Base-by-base conservation (phyloP, 2,329 filamentous ascomycete genomes). In the Ceratocystis destructans region DNA sequence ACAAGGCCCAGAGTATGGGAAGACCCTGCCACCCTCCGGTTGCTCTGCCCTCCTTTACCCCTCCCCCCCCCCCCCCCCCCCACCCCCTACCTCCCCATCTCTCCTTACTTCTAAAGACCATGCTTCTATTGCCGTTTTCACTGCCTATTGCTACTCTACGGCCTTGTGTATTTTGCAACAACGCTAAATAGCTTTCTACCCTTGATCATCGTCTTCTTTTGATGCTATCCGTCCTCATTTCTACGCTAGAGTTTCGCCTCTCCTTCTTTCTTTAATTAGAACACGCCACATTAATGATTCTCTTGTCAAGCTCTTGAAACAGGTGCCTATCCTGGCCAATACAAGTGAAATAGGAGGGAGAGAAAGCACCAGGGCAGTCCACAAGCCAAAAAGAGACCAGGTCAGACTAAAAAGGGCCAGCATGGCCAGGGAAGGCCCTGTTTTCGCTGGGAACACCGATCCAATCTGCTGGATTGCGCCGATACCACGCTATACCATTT, bases 241-340 rank as follows among this genome's bases (percentile, higher is more conserved):
- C 50, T 25, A 31, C 50, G 20, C 22, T 20, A 55, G 12, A 25
- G 37, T 41, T 55, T 55, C 53, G 53, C 53, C 17, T 57, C 53
- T 57, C 17, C 53, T 57, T 57, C 22, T 57, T 28, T 17, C 53
- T 57, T 57, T 57, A 57, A 55, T 10, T 63, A 63, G 65, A 50
- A 50, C 64, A 46, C 64, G 62, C 59, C 61, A 64, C 66, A 69
- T n/a, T 57, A 57, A 57, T 33, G 69, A 65, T 67, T 65, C 41
- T 66, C 55, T 63, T 50, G 45, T 50, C 61, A 46, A 45, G 44
- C 44, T 63, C 44, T 63, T 63, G 61, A 63, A 63, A 63, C 61
- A n/a, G 33, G 44, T 50, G 44, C 25, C 25, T 50, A 63, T 63
- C 61, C 61, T 37, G 20, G 61, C 22, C 41, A 22, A 63, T 41